Base-by-base conservation (phyloP, 192 early-diverging fungal species). In the Entophlyctis luteolus region DNA sequence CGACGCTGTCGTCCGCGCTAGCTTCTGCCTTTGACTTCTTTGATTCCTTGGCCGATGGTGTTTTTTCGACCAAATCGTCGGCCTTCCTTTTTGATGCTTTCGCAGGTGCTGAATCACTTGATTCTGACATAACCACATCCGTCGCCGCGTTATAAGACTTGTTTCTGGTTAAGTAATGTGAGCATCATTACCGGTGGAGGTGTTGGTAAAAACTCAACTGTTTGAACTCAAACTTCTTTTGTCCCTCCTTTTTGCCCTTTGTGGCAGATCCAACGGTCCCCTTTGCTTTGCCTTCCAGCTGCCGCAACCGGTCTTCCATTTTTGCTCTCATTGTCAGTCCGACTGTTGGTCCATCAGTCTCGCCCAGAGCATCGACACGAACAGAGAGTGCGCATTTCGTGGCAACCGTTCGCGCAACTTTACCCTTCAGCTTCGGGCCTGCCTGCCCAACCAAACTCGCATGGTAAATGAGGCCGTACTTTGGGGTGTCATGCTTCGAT, bases 401-500 rank as follows among this genome's bases (percentile, higher is more conserved):
- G 20, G 93, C 93, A 31, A 95, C 84, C 59, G 90, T 83, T 62
- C 96, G 90, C 4, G 96, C 96, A 71, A 98, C 91, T 89, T 98
- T 98, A 65, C 94, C 96, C 88, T 98, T 98, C 76, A 87, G 79
- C 84, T 96, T 98, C 72, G 92, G 88, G 2, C 89, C 87, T 5
- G 95, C 95, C 62, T 90, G 91, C 52, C 93, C 95, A 74, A 98
- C 93, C 68, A 96, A 90, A 12, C 91, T 89, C 22, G 95, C 93
- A 79, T 98, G 91, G 85, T 94, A 98, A 72, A 98, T 91, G 29
- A 98, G 82, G 75, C 95, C 95, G 69, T 98, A 98, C 78, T 98
- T 98, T 71, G 93, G 95, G 1, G 95, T 98, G 75, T 96, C 93
- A 68, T 93, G 91, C 68, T 91, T 91, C 60, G 92, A 90, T 85